Conservation (phyloP, 257 asterid genomes). For the Nicotiana tomentosiformis region DNA sequence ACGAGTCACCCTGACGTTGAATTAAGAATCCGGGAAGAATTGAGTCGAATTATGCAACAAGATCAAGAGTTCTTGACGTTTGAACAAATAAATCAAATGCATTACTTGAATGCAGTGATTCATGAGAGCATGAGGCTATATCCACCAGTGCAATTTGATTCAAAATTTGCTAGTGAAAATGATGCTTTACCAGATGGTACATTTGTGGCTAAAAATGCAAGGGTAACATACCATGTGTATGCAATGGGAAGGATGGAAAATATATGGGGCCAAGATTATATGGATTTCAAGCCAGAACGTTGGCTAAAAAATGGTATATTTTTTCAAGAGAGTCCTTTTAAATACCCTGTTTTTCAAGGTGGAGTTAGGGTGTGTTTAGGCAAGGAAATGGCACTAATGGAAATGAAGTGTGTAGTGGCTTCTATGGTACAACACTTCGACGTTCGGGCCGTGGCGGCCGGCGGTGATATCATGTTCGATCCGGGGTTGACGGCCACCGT, state of each 20-base stretch:
- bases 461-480: conserved; percentile 34
- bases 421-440: conserved; percentile 40
- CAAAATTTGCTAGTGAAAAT: conserved; percentile 25
- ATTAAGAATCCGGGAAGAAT: conserved; percentile 20
- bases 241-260: conserved; percentile 45
- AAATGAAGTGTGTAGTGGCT: conserved; percentile 50
- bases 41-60: conserved; percentile 14
- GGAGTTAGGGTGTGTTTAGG: conserved; percentile 42
- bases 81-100: conserved; percentile 19
- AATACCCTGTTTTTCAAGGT: conserved; percentile 43
- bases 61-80: background rate
- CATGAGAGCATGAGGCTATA: conserved; percentile 38
- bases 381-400: conserved; percentile 34
- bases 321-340: conserved; percentile 31
- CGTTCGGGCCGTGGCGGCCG: conserved; percentile 7
- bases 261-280: conserved; percentile 37
- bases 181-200: conserved; percentile 33
- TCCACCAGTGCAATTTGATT: conserved; percentile 41
- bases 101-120: conserved; percentile 31
- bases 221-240: conserved; percentile 42
- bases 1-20: conserved; percentile 25
- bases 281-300: conserved; percentile 37
- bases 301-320: conserved; percentile 36
- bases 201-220: conserved; percentile 20
- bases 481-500: conserved; percentile 74